Base-by-base conservation (phyloP, 768 basidiomycete genomes). In the Pleurotus salmoneostramineus region DNA sequence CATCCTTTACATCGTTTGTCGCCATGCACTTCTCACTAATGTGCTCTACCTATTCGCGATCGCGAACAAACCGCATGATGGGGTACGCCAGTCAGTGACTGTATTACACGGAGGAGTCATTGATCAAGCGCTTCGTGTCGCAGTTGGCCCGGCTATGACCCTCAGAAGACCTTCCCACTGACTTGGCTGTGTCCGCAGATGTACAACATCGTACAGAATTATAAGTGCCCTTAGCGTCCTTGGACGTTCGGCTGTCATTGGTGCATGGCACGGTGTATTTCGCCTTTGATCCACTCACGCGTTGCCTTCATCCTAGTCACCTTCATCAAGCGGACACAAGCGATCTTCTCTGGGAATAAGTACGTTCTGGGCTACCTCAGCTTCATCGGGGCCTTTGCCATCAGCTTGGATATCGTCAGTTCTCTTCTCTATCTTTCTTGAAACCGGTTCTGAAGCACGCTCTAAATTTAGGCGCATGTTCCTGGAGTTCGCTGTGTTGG, bases 1-100 rank as follows among this genome's bases (percentile, higher is more conserved):
- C 0, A 49, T 66, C 15, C 67, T 73, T 21, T 73, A 72, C 60
- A 59, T 68, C 43, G 60, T 68, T 7, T 73, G 70, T 52, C 70
- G 72, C 32, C 73, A 74, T 49, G 72, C 71, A 4, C 60, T 74
- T 15, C 35, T 68, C 2, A 71, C 66, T 1, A 74, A 74, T 44
- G 56, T 72, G 4, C 58, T 73, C 6, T 73, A 69, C 56, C 60
- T 72, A 1, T 61, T 74, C 14, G 66, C 61, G 15, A 66, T 72
- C 0, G 48, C 62, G 0, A 51, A 64, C 21, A 61, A 60, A 42
- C 57, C 70, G 1, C 54, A 52, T 6, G 51, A 57, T 6, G 63
- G 60, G 66, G 68, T 66, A 31, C 17, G 61, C 42, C 34, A 12
- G 6, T 10, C 32, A 15, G 17, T 37, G 5, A 2, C 11, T 15